Percentiles rank a stretch among this genome's conserved stretches.
Conservation (phyloP, 129 eudicot genomes). For the Cynara cardunculus region DNA sequence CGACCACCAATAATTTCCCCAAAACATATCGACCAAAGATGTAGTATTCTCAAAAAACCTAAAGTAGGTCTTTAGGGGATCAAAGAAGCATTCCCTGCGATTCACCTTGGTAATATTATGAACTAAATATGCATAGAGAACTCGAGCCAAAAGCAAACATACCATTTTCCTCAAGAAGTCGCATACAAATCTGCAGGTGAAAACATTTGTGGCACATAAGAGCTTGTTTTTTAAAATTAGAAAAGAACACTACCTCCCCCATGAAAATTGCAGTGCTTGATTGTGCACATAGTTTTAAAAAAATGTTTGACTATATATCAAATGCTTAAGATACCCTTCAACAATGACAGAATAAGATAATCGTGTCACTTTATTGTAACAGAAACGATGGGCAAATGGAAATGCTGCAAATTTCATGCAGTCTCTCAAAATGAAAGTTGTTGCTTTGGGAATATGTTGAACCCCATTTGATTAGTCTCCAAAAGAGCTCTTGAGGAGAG, state of each 20-base stretch:
- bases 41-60: too few relatives aligned
- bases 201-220: neutral
- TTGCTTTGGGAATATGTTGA: too few relatives aligned
- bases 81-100: neutral
- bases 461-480: too few relatives aligned
- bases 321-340: neutral
- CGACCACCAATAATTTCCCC: too few relatives aligned
- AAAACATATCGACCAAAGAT: too few relatives aligned
- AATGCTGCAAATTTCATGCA: neutral
- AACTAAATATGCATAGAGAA: neutral
- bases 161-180: constrained; percentile 84
- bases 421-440: neutral
- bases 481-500: too few relatives aligned
- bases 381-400: neutral
- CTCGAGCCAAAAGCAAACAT: constrained; percentile 1
- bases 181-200: constrained; percentile 78
- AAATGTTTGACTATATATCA: neutral
- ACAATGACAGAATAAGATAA: neutral
- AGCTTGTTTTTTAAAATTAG: neutral
- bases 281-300: neutral
- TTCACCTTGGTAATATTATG: neutral
- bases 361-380: neutral
- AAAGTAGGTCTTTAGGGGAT: too few relatives aligned
- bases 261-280: neutral
- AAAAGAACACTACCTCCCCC: neutral